phyloP scores from a whole-genome alignment of 1,284 basidiomycete genomes.

The Chalciporus sp. region DNA sequence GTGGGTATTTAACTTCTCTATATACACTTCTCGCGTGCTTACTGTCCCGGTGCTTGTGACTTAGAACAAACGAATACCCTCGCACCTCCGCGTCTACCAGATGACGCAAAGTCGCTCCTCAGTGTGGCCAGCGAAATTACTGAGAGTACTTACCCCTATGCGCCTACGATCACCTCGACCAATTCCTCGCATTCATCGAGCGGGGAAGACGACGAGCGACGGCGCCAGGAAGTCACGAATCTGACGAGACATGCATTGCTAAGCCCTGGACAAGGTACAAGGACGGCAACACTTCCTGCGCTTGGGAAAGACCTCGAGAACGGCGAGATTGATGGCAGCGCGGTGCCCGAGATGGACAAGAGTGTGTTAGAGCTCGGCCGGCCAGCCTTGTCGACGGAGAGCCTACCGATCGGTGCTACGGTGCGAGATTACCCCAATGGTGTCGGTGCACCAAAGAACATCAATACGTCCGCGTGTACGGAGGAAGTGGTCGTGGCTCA shows the following conservation, averaged over 20 bases:
- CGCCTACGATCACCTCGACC: slow-evolving; percentile 26
- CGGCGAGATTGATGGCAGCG: slow-evolving; percentile 2
- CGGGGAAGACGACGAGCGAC: slow-evolving; percentile 28
- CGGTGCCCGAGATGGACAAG: slow-evolving; percentile 28
- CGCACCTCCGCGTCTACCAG: slow-evolving; percentile 22
- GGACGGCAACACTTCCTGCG: slow-evolving; percentile 28
- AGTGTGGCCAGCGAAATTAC: slow-evolving; percentile 34
- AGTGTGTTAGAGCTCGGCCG: slow-evolving; percentile 32
- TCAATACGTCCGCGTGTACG: not conserved
- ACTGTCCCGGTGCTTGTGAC: not conserved
- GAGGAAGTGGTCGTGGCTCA: slow-evolving; percentile 6
- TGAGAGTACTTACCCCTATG: slow-evolving; percentile 33
- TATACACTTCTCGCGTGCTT: not conserved
- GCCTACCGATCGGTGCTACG: slow-evolving; percentile 22
- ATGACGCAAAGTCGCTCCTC: slow-evolving; percentile 33
- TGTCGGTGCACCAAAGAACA: slow-evolving; percentile 6
- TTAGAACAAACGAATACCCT: slow-evolving; percentile 21
- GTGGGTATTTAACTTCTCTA: slow-evolving; percentile 20
- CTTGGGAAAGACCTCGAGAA: slow-evolving; percentile 3
- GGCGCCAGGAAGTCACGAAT: slow-evolving; percentile 20
- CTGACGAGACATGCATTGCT: slow-evolving; percentile 24
- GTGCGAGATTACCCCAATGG: slow-evolving; percentile 4
- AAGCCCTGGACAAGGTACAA: slow-evolving; percentile 24
- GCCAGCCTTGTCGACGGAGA: slow-evolving; percentile 35
- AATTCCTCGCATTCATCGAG: slow-evolving; percentile 22